Base-by-base conservation (phyloP, 768 basidiomycete genomes). In the Russula sp. region DNA sequence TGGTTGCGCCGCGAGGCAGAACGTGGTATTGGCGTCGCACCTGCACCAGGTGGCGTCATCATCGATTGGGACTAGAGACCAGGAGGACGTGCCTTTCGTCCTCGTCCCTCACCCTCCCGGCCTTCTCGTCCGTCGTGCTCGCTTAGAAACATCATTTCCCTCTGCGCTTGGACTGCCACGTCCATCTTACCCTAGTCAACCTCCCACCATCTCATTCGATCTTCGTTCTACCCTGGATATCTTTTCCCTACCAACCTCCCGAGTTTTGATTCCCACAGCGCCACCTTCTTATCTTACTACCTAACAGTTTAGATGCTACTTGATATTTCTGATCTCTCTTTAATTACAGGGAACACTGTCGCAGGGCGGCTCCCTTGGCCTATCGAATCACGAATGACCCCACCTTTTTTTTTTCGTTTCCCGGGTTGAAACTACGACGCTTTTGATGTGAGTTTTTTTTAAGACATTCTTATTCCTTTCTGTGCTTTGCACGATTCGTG, bases 1-100 rank as follows among this genome's bases (percentile, higher is more conserved):
- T 94, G 88, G 87, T 80, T 94, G 47, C 84, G 84, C 71, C 80
- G 88, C 55, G 88, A 92, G 73, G 82, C 84, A 39, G 84, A 89
- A 54, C 83, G 88, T 50, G 83, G 84, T 34, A 88, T 92, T 63
- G 91, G 90, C 47, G 75, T 92, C 48, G 84, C 86, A 45, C 75
- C 68, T 40, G 72, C 84, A 31, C 85, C 87, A 13, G 88, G 83
- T 35, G 89, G 89, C 58, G 76, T 92, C 64, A 76, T 81, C 57
- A 88, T 93, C 66, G 89, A 93, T 64, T 93, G 90, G 90, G 84
- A 66, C 49, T 66, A 68, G 34, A 42, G 16, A 13, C 39, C 2
- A n/a, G 27, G 48, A 8, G 39, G 6, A 5, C 2, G 9, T n/a
- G 14, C 27, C 16, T 7, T 50, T 49, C 37, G 45, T 49, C 49